Evolutionary conservation across 192 early-diverging fungal species (phyloP), one percentile per base, ranked within the genome.

Genomic region (Rhizophlyctis rosea): DNA sequence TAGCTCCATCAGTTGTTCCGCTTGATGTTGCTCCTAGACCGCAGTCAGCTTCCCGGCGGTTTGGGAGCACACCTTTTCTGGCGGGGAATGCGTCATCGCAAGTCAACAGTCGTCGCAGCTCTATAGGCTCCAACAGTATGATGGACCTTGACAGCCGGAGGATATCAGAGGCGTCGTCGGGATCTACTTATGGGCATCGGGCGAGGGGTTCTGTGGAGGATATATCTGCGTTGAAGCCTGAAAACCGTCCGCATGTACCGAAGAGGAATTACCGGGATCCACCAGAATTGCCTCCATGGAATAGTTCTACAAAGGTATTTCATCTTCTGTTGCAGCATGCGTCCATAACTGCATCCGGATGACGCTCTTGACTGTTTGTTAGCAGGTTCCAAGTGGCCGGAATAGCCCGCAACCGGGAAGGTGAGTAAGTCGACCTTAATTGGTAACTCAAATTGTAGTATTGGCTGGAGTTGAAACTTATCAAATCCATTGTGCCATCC

Each of bases 271-370:
- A 31, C 3, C 34, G 63, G 49, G 32, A 51, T 27, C 23, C 61
- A 27, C 35, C 53, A 32, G 74, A 72, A 25, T 24, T 68, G 28
- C 74, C 74, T 9, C 59, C 69, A 18, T 76, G 74, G 74, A 76
- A 76, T 69, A 60, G 55, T 3, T 72, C 71, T 1, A 70, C 65
- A 2, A 39, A 52, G 59, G 36, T 52, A 5, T n/a, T n/a, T n/a
- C n/a, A n/a, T n/a, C 30, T 11, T 21, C 21, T 30, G 23, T 30
- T 47, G 51, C 16, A 69, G 16, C 25, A 52, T 53, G 25, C 29
- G 29, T 31, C 34, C 16, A 7, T 61, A 9, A 14, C 33, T 59
- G 18, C 18, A 16, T 21, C 21, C 16, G 0, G 53, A 54, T 16
- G 25, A 16, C 0, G n/a, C 53, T 28, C 16, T 54, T 54, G 61